These are phyloP conservation scores for Pythium utonaiense DNA, from an alignment of 352 stramenopile genomes.

Conservation along the genomic window DNA sequence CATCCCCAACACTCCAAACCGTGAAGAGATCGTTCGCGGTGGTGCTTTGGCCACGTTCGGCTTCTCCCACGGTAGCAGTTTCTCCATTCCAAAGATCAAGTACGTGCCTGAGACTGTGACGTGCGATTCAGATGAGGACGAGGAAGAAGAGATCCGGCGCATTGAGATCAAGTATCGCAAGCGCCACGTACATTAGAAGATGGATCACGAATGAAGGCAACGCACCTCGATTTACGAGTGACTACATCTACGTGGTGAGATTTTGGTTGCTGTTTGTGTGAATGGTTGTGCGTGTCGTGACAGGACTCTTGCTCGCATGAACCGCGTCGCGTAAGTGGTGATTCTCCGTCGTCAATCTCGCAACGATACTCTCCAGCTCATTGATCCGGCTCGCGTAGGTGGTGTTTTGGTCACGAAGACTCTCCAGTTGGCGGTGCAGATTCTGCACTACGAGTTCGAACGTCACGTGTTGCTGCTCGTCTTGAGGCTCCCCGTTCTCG, in stretches of 20 bases:
- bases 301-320: not conserved
- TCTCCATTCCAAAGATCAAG: conserved; percentile 78
- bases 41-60: conserved; percentile 13
- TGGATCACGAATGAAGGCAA: not conserved
- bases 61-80: conserved; percentile 28
- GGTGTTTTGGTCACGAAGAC: not conserved
- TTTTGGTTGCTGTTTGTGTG: not conserved
- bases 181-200: conserved; percentile 14
- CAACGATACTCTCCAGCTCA: conserved; percentile 25
- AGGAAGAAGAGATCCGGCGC: conserved; percentile 66
- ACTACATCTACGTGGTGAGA: not conserved
- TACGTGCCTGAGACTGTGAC: conserved; percentile 35
- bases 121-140: conserved; percentile 72
- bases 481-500: conserved; percentile 2
- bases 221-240: conserved; percentile 2
- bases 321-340: not conserved
- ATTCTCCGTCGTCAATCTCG: conserved; percentile 21
- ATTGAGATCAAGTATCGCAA: conserved; percentile 76
- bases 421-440: conserved; percentile 27
- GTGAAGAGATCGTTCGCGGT: conserved; percentile 20
- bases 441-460: conserved; percentile 32
- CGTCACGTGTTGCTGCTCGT: conserved; percentile 23
- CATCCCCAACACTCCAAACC: conserved; percentile 20
- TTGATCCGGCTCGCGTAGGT: conserved; percentile 23
- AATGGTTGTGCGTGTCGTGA: not conserved